Conservation (phyloP, 257 asterid species). For the Solanum infundibuliforme region DNA sequence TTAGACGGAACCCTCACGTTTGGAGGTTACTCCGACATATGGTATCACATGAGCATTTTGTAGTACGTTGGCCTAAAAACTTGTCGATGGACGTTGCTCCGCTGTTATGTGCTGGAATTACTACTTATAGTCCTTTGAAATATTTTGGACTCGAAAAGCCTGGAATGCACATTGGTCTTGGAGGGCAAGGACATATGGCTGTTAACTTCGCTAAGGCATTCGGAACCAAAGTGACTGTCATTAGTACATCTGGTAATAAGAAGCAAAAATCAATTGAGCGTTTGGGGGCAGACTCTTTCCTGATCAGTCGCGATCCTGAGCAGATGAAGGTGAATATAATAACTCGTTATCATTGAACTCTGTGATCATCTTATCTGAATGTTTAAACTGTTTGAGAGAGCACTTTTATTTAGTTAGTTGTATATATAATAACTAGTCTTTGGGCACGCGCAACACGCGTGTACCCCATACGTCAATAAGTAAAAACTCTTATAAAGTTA, state of each 20-base stretch:
- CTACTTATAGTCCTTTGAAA: no score
- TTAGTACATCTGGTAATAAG: slow-evolving; percentile 33
- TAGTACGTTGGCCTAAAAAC: slow-evolving; percentile 44
- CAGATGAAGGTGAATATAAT: no score
- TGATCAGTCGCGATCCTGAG: slow-evolving; percentile 17
- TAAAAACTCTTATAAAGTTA: no score
- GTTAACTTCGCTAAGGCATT: slow-evolving; percentile 53
- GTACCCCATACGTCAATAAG: no score
- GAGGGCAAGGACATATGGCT: slow-evolving; percentile 49
- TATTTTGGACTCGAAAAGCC: slow-evolving; percentile 3
- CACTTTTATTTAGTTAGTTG: no score
- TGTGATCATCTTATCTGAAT: no score
- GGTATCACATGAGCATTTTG: slow-evolving; percentile 47
- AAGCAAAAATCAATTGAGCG: slow-evolving; percentile 32
- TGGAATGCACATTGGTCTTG: slow-evolving; percentile 34
- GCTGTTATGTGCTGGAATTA: not conserved
- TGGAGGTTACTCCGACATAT: slow-evolving; percentile 50
- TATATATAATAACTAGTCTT: no score
- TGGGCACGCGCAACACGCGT: no score
- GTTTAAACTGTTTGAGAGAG: no score
- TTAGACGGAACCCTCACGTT: slow-evolving; percentile 33
- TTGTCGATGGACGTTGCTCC: slow-evolving; percentile 43
- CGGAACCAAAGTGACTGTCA: slow-evolving; percentile 41
- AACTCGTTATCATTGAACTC: no score
- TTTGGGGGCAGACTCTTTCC: slow-evolving; percentile 38